Evolutionary conservation across 306 rosid genomes (phyloP), one percentile per base, ranked within the genome.

Genomic region (Canavalia gladiata): DNA sequence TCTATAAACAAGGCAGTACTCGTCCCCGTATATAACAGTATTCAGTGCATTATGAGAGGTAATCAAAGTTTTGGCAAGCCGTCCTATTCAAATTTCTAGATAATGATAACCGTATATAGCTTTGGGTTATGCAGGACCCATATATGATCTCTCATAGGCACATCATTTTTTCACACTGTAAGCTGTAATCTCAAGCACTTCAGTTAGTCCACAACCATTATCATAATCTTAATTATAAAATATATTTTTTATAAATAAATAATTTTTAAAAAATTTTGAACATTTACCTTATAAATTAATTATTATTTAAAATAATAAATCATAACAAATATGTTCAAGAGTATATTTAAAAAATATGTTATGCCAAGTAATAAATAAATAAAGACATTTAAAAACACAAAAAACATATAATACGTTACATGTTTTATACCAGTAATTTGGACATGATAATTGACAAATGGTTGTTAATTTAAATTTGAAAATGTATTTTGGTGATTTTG

Each of bases 1-100:
- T 59, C 46, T 28, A 56, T 59, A 34, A 79, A 65, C 50, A 80
- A 35, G 25, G 31, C 34, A 47, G 28, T 65, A 1, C 66, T 67
- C 70, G 69, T 62, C 57, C 68, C 82, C 34, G 8, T 31, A 43
- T 5, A 46, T 60, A 43, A 37, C 68, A 62, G 64, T 37, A 56
- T 62, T 31, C 57, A 29, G 46, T 71, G 63, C 60, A 79, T 82
- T 34, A 67, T 71, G 59, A 49, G 49, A 55, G 5, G 56, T 6
- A 73, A 69, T 43, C 35, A 45, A 54, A 34, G 77, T 37, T 58
- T 69, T 71, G 78, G 71, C 78, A 52, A 70, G 76, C 70, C 49
- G 67, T 86, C 88, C 49, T n/a, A 50, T 74, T 83, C 87, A 77
- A 70, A 64, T 81, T 70, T 71, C 41, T 49, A 76, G 80, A 67